phyloP scores from a whole-genome alignment of 371 early-diverging fungal species.

The Cladochytrium tenue region DNA sequence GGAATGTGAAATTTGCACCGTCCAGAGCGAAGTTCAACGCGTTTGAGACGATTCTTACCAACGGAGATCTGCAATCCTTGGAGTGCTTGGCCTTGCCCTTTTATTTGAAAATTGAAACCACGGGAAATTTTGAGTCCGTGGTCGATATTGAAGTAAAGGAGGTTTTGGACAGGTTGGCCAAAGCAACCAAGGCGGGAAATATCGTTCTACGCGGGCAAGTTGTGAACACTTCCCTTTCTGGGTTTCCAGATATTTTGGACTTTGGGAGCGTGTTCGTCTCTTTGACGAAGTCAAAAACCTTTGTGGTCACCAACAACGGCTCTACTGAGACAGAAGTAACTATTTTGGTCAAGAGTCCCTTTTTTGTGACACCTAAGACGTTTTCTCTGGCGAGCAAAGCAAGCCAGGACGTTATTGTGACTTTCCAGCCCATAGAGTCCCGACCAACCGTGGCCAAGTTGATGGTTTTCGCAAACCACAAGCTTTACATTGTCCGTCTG shows the following conservation, averaged over 20 bases:
- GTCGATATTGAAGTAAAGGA: slow-evolving; percentile 49
- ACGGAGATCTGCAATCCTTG: slow-evolving; percentile 44
- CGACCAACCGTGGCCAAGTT: slow-evolving; percentile 33
- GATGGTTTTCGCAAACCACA: slow-evolving; percentile 52
- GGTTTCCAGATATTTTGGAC: slow-evolving; percentile 49
- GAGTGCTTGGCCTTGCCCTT: slow-evolving; percentile 52
- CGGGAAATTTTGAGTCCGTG: slow-evolving; percentile 46
- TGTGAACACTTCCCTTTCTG: slow-evolving; percentile 43
- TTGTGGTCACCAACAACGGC: slow-evolving; percentile 43
- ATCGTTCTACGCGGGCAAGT: slow-evolving; percentile 48
- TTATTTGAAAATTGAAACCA: slow-evolving; percentile 42
- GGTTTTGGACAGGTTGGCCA: slow-evolving; percentile 39
- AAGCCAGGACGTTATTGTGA: slow-evolving; percentile 39
- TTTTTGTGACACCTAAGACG: slow-evolving; percentile 40
- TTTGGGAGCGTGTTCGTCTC: slow-evolving; percentile 51
- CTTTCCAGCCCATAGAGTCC: slow-evolving; percentile 48
- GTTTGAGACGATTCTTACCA: slow-evolving; percentile 34
- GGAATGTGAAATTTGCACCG: slow-evolving; percentile 47
- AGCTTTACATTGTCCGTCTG: slow-evolving; percentile 35
- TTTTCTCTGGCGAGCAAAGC: slow-evolving; percentile 36
- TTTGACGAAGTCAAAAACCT: slow-evolving; percentile 32
- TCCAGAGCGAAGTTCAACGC: slow-evolving; percentile 42
- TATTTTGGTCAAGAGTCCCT: slow-evolving; percentile 39
- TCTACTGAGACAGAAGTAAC: slow-evolving; percentile 38
- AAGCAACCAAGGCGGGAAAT: slow-evolving; percentile 36